Evolutionary conservation across 2,329 filamentous ascomycete genomes (phyloP).

Genomic region (Salinomyces thailandicus): DNA sequence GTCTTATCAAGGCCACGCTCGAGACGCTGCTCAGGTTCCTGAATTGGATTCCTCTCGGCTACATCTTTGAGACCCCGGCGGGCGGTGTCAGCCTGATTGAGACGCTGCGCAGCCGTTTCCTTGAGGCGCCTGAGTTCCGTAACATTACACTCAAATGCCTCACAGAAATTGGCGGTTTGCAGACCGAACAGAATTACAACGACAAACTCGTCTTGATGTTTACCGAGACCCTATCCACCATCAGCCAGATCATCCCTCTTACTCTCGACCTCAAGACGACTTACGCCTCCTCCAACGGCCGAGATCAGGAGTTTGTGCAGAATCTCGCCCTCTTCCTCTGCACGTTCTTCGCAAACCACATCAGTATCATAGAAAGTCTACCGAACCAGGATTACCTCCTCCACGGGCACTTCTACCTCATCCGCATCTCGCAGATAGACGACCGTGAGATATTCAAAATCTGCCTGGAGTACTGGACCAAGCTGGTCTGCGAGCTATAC

Average conservation of each 20-base stretch:
- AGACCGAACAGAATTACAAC: constrained; percentile 78
- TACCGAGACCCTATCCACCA: constrained; percentile 85
- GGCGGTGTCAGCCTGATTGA: constrained; percentile 62
- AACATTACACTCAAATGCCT: constrained; percentile 94
- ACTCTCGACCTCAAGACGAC: constrained; percentile 82
- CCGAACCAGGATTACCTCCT: constrained; percentile 91
- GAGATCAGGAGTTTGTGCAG: constrained; percentile 95
- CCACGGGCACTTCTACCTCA: constrained; percentile 95
- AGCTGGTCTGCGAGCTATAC: constrained; percentile 93
- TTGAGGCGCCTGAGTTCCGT: constrained; percentile 87
- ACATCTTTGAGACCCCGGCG: constrained; percentile 88
- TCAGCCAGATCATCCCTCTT: constrained; percentile 86
- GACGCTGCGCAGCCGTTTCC: constrained; percentile 81
- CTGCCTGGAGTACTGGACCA: constrained; percentile 97
- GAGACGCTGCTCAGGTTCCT: constrained; percentile 93
- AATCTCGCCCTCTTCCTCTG: constrained; percentile 92
- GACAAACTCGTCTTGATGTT: constrained; percentile 98
- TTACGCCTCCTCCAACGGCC: constrained; percentile 81
- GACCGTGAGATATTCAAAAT: constrained; percentile 99
- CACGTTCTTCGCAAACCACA: constrained; percentile 92
- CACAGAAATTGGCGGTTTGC: constrained; percentile 90
- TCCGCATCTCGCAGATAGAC: constrained; percentile 96
- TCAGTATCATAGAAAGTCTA: constrained; percentile 88
- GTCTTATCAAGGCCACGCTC: constrained; percentile 87
- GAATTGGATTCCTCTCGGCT: constrained; percentile 97